Evolutionary conservation across 2,329 filamentous ascomycete genomes (phyloP).

Genomic region (Diplodia intermedia): DNA sequence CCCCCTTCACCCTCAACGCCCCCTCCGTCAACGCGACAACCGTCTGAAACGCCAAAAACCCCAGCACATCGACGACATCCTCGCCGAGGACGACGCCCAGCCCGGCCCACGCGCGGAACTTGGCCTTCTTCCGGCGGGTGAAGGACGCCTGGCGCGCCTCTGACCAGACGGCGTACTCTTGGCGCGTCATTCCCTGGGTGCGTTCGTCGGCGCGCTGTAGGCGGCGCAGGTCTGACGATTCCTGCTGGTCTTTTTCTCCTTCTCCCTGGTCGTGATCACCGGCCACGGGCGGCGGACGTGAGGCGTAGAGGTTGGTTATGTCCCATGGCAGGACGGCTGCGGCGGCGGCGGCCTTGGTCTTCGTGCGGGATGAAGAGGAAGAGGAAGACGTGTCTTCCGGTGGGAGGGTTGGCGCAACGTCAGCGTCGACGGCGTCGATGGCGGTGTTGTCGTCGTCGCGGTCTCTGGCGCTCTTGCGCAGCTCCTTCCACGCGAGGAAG

Average conservation of each 20-base stretch:
- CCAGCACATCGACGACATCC: conserved; percentile 4
- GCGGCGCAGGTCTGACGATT: neutral
- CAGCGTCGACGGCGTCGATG: neutral
- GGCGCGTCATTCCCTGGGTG: neutral
- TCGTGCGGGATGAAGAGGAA: neutral
- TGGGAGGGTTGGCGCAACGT: neutral
- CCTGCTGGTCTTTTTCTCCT: too few species aligned
- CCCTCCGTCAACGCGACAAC: neutral
- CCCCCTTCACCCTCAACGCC: conserved; percentile 1
- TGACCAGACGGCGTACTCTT: neutral
- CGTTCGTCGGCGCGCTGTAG: neutral
- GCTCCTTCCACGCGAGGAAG: conserved; percentile 15
- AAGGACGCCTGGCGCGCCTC: conserved; percentile 8
- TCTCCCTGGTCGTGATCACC: too few species aligned
- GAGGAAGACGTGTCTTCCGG: neutral
- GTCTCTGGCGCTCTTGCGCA: conserved; percentile 9
- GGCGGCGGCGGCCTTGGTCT: neutral
- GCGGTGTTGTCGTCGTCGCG: neutral
- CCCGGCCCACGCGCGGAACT: conserved; percentile 1
- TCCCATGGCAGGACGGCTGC: neutral
- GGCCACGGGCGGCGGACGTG: too few species aligned
- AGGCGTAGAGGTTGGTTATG: neutral
- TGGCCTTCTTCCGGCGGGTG: neutral
- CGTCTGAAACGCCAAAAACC: conserved; percentile 3
- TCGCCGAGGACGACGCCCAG: neutral